phyloP scores from a whole-genome alignment of 257 asterid genomes.

The Scutellaria minor region DNA sequence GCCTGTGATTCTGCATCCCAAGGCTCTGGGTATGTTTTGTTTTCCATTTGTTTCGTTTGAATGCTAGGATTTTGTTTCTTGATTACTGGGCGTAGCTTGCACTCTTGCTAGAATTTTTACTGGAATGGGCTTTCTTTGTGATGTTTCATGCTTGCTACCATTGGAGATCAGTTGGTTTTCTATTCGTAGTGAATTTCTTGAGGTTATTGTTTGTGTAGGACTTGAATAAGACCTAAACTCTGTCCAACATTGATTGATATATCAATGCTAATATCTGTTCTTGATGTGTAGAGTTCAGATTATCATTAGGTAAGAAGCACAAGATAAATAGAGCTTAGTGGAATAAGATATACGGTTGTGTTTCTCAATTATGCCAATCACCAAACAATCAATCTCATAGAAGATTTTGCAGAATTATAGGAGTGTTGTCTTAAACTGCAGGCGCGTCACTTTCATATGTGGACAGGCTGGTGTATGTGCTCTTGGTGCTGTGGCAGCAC shows the following conservation, averaged over 20 bases:
- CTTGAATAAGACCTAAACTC: constrained; percentile 5
- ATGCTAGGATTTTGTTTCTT: neutral
- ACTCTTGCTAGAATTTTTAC: constrained; percentile 3
- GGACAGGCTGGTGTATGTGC: constrained; percentile 82
- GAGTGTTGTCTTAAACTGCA: constrained; percentile 36
- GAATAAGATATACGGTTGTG: neutral
- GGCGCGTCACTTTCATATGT: constrained; percentile 75
- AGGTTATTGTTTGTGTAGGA: constrained; percentile 1
- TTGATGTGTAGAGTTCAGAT: constrained; percentile 6
- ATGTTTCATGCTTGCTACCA: neutral
- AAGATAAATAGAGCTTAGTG: neutral
- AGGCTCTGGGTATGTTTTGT: constrained; percentile 58
- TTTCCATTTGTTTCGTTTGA: neutral
- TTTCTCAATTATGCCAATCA: neutral
- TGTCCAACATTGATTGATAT: neutral
- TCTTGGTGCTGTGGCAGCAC: constrained; percentile 83
- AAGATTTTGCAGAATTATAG: neutral
- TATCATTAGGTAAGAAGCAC: neutral
- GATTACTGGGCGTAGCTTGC: neutral
- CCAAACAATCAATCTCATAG: neutral
- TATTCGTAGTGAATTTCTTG: neutral
- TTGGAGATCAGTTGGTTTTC: constrained; percentile 17
- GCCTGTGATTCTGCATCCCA: constrained; percentile 66
- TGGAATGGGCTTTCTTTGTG: neutral
- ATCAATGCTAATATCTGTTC: neutral